Conservation (phyloP, 352 stramenopile genomes). For the Pythium aphanidermatum region DNA sequence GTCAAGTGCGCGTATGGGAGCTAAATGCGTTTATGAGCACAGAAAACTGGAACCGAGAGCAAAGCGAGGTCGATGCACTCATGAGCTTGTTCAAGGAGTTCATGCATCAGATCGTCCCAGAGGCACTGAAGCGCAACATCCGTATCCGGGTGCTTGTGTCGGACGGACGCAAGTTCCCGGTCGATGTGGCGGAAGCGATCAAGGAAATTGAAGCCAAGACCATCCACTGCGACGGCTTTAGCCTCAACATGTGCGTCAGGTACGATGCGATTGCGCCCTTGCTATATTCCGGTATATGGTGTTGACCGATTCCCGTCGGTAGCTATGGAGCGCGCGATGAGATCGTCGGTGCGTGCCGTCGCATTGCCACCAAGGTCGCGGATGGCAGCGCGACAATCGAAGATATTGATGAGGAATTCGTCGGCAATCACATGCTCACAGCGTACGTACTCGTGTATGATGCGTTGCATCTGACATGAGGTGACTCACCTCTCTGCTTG, state of each 20-base stretch:
- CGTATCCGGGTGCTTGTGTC: conserved; percentile 90
- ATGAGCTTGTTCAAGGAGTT: conserved; percentile 96
- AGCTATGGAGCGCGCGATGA: conserved; percentile 96
- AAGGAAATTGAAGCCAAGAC: conserved; percentile 87
- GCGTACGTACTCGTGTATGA: too few relatives aligned
- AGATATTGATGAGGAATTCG: conserved; percentile 70
- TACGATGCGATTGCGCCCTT: too few relatives aligned
- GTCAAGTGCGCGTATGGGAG: background rate
- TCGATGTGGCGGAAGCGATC: conserved; percentile 60
- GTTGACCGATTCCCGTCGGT: too few relatives aligned
- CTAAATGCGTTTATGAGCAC: background rate
- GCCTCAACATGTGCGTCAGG: conserved; percentile 83
- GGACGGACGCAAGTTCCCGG: conserved; percentile 62
- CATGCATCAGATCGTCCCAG: conserved; percentile 89
- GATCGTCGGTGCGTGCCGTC: conserved; percentile 89
- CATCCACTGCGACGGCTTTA: conserved; percentile 67
- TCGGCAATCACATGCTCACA: conserved; percentile 76
- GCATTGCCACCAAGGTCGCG: conserved; percentile 83
- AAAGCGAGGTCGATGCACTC: conserved; percentile 83
- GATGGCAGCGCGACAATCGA: conserved; percentile 51
- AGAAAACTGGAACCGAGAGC: conserved; percentile 94
- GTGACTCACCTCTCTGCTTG: too few relatives aligned
- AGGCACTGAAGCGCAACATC: conserved; percentile 88
- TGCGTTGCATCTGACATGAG: too few relatives aligned
- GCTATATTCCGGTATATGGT: too few relatives aligned